Evolutionary conservation across 2,329 filamentous ascomycete genomes (phyloP), one percentile per base, ranked within the genome.

Genomic region (Botrytis fabae): DNA sequence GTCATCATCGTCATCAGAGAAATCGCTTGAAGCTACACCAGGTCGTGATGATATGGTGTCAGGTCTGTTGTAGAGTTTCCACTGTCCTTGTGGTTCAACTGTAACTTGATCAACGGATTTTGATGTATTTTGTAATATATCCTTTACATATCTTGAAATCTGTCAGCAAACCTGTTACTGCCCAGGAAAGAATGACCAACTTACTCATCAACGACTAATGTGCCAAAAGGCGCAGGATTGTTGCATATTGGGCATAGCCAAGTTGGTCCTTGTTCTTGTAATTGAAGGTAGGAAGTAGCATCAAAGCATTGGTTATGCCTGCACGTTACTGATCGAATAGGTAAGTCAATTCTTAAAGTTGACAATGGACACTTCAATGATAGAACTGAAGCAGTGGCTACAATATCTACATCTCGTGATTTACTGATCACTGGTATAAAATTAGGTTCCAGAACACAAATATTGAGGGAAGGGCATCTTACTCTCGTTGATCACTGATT

Each of bases 171-270:
- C 35, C 14, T 72, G 20, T 60, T 70, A 28, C 10, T 16, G n/a
- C 70, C 72, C 74, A 63, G 78, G 73, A 74, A 44, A 61, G 12
- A 38, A 61, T 44, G 46, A 38, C 40, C 57, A 62, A 84, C 90
- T 83, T 85, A 96, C 89, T 96, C 92, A 78, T 99, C 96, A 44
- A 98, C 90, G 18, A 93, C 94, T 38, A 99, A 84, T 65, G 89
- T 90, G 69, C 95, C 92, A 81, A 93, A 99, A 0, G 91, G 89
- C 2, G 94, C 91, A 0, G 89, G 83, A 79, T 95, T 97, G 82
- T 92, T 95, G 84, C 96, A 99, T 35, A 98, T 91, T 0, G 96
- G 96, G 79, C 96, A 99, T n/a, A 90, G 86, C 96, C 96, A 99
- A 28, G 96, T 97, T 0, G 96, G 96, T 0, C 94, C 95, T 84